Evolutionary conservation across 164 flowering plant species (phyloP).

Genomic region (Euptelea pleiosperma): DNA sequence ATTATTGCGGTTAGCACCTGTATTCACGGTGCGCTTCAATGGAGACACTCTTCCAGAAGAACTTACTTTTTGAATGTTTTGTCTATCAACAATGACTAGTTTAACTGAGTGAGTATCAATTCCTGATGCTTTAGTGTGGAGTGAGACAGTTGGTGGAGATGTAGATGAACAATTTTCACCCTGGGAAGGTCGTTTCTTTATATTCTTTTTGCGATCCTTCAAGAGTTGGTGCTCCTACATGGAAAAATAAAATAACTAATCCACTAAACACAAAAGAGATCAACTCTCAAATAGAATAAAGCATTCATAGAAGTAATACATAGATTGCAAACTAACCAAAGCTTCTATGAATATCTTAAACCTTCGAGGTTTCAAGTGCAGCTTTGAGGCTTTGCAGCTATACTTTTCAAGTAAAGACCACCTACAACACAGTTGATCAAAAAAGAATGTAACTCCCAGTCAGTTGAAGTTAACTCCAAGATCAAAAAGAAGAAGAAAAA

Average conservation of each 20-base stretch:
- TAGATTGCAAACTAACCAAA: constrained; percentile 58
- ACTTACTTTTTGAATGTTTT: constrained; percentile 60
- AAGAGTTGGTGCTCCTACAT: constrained; percentile 92
- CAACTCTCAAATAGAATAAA: constrained; percentile 1
- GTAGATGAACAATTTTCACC: constrained; percentile 46
- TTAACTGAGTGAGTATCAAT: constrained; percentile 53
- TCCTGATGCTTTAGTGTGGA: constrained; percentile 47
- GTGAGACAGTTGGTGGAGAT: constrained; percentile 32
- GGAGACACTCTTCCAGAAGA: constrained; percentile 59
- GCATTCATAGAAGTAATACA: neutral
- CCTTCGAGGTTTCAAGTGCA: constrained; percentile 92
- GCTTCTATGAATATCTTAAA: constrained; percentile 86
- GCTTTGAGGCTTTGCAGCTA: constrained; percentile 95
- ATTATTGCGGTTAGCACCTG: constrained; percentile 41
- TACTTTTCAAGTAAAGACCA: constrained; percentile 97
- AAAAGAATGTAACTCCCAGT: too few relatives aligned
- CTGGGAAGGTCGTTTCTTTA: constrained; percentile 47
- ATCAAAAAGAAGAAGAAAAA: too few relatives aligned
- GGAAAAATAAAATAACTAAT: constrained; percentile 22
- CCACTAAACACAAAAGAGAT: constrained; percentile 10
- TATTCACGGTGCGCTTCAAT: constrained; percentile 46
- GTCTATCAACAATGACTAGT: constrained; percentile 59
- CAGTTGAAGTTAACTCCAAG: too few relatives aligned
- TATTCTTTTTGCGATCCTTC: constrained; percentile 81
- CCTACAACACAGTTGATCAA: constrained; percentile 41